phyloP scores from a whole-genome alignment of 352 stramenopile genomes.

The Phytopythium cucurbitacearum region DNA sequence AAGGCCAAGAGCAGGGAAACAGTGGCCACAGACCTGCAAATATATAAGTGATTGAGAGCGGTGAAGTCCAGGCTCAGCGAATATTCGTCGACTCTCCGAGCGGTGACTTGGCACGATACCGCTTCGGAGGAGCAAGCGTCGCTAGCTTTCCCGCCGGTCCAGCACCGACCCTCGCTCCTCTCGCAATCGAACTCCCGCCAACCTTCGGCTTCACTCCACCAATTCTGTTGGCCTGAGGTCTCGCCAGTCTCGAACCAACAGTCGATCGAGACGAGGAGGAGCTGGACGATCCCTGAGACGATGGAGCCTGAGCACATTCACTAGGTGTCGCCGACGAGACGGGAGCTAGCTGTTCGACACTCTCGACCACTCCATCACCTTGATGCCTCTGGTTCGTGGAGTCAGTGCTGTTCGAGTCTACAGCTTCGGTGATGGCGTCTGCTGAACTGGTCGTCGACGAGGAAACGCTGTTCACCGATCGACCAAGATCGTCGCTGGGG shows the following conservation, averaged over 20 bases:
- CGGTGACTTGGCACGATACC: slow-evolving; percentile 26
- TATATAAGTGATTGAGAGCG: too few species aligned
- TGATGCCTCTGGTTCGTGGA: too few species aligned
- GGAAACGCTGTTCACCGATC: background rate
- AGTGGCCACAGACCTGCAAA: too few species aligned
- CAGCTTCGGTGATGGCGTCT: too few species aligned
- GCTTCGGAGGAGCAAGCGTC: slow-evolving; percentile 22
- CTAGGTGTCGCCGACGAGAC: background rate
- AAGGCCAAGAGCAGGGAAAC: too few species aligned
- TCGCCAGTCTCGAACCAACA: too few species aligned
- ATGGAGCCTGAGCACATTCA: background rate
- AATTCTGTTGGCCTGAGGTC: slow-evolving; percentile 16
- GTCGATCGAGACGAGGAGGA: too few species aligned
- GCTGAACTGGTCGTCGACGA: too few species aligned
- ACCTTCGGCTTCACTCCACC: slow-evolving; percentile 11
- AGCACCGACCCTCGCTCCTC: slow-evolving; percentile 8
- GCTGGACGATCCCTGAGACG: background rate
- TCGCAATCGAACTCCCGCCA: slow-evolving; percentile 13
- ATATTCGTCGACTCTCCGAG: slow-evolving; percentile 23
- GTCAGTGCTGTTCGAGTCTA: too few species aligned
- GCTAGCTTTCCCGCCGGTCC: slow-evolving; percentile 16
- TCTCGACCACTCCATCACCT: too few species aligned
- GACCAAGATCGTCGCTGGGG: slow-evolving; percentile 6
- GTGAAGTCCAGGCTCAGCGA: slow-evolving; percentile 6
- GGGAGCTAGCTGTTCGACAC: too few species aligned